A percentile compares a stretch with the other conserved stretches of the same genome.
These are phyloP conservation scores for Magnusiomyces clavatus DNA, from an alignment of 1,139 yeast species.

Conservation along the genomic window DNA sequence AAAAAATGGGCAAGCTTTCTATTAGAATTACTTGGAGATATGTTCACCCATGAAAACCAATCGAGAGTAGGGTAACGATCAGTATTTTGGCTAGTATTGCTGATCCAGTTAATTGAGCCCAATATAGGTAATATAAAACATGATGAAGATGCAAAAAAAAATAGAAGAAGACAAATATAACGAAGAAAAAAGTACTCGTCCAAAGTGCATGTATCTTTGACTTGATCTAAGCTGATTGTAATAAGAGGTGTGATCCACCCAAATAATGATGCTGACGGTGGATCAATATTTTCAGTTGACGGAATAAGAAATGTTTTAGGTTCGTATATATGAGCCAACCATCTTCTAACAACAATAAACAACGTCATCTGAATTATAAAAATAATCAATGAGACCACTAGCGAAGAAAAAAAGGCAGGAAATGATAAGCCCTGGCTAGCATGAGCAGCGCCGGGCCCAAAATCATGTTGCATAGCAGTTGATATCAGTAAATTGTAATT, in stretches of 20 bases:
- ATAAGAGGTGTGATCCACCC: slow-evolving; percentile 22
- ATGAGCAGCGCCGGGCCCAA: slow-evolving; percentile 14
- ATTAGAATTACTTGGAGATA: slow-evolving; percentile 17
- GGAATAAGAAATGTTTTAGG: slow-evolving; percentile 26
- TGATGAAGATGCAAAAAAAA: slow-evolving; percentile 17
- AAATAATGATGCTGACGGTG: slow-evolving; percentile 17
- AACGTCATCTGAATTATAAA: slow-evolving; percentile 20
- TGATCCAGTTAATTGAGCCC: slow-evolving; percentile 23
- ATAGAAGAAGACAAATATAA: slow-evolving; percentile 22
- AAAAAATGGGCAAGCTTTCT: slow-evolving; percentile 25
- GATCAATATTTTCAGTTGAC: slow-evolving; percentile 14
- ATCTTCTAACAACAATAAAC: slow-evolving; percentile 23
- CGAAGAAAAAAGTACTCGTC: slow-evolving; percentile 31
- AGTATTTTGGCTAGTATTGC: slow-evolving; percentile 4
- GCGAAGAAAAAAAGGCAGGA: slow-evolving; percentile 23
- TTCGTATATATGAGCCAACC: slow-evolving; percentile 24
- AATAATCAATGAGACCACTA: slow-evolving; percentile 21
- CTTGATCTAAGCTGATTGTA: slow-evolving; percentile 13
- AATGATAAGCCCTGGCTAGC: slow-evolving; percentile 22
- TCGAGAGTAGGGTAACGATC: slow-evolving; percentile 20
- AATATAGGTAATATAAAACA: slow-evolving; percentile 21
- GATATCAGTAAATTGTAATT: neutral
- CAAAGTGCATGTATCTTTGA: slow-evolving; percentile 21
- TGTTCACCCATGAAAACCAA: slow-evolving; percentile 25
- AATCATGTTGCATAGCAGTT: neutral